Conservation (phyloP, 768 basidiomycete genomes). For the Pleurotus salmoneostramineus region DNA sequence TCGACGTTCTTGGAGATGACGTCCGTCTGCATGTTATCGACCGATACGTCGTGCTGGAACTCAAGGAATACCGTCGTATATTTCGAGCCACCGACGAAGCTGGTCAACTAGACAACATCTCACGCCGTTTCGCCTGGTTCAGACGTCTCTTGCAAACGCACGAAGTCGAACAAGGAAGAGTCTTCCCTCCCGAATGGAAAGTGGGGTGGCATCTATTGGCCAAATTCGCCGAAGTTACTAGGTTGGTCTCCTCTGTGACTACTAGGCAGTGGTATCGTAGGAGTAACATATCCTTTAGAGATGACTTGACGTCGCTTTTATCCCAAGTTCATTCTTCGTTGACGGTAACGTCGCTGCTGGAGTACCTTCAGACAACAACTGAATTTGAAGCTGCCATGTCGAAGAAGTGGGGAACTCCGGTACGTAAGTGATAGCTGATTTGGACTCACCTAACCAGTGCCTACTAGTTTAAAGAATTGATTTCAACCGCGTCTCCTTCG, state of each 20-base stretch:
- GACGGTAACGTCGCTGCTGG: conserved; percentile 76
- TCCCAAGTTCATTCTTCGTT: conserved; percentile 74
- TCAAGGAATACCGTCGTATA: conserved; percentile 95
- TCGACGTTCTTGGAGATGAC: conserved; percentile 86
- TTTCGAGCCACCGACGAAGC: conserved; percentile 93
- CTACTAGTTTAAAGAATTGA: conserved; percentile 59
- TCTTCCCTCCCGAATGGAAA: conserved; percentile 86
- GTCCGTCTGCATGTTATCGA: conserved; percentile 80
- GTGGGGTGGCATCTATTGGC: conserved; percentile 78
- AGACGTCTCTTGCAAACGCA: conserved; percentile 78
- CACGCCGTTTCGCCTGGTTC: conserved; percentile 95
- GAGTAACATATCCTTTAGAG: conserved; percentile 38
- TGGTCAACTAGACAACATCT: conserved; percentile 92
- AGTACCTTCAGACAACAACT: conserved; percentile 78
- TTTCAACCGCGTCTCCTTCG: conserved; percentile 46
- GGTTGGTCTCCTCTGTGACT: conserved; percentile 42
- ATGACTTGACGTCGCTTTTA: conserved; percentile 78
- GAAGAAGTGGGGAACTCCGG: conserved; percentile 79
- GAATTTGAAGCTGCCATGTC: conserved; percentile 86
- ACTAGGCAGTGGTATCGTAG: neutral
- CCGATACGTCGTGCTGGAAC: conserved; percentile 83
- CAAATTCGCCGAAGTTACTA: conserved; percentile 88
- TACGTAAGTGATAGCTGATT: conserved; percentile 22
- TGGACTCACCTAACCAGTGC: neutral
- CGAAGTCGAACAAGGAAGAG: conserved; percentile 79